Evolutionary conservation across 2,329 filamentous ascomycete genomes (phyloP), one percentile per base, ranked within the genome.

Genomic region (Aspergillus pseudotamarii): DNA sequence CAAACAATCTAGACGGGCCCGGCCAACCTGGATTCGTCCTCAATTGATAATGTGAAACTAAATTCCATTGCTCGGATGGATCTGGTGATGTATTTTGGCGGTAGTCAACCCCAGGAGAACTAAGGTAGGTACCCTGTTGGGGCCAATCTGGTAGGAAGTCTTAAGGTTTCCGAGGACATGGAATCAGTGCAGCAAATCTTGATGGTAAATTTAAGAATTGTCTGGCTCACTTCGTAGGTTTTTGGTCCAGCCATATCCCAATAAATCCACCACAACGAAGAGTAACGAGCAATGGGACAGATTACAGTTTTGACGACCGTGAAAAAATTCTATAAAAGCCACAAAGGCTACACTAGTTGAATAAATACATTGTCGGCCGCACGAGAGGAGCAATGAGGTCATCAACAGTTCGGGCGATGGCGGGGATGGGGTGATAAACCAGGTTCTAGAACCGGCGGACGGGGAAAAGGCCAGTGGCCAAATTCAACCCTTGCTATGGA

Each of bases 371-470:
- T 50, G 16, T 50, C 14, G 12, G 23, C 23, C 46, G 45, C 45
- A 48, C 11, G 11, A 26, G 23, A 48, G 45, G 45, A 28, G 45
- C 23, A 48, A 50, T 50, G 46, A 50, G 26, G 26, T 50, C 46
- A 50, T 50, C 23, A 50, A 19, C 23, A 12, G 14, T 28, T 6
- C 43, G 12, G 45, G 23, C 6, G 23, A 48, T 3, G 45, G 23
- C 26, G 23, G 3, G 21, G 28, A n/a, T 51, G 48, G 48, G 6
- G 28, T 32, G 48, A 32, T 32, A n/a, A n/a, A 6, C 10, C 16
- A 26, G n/a, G 51, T 36, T 55, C 51, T 55, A 55, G 51, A 55
- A 55, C 51, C n/a, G 51, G 51, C 48, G 26, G 12, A 6, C 6
- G 23, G 38, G n/a, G 38, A 32, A 51, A 34, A n/a, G 14, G 6